phyloP scores from a whole-genome alignment of 176 grass and related monocot genomes.

The Phoenix dactylifera region DNA sequence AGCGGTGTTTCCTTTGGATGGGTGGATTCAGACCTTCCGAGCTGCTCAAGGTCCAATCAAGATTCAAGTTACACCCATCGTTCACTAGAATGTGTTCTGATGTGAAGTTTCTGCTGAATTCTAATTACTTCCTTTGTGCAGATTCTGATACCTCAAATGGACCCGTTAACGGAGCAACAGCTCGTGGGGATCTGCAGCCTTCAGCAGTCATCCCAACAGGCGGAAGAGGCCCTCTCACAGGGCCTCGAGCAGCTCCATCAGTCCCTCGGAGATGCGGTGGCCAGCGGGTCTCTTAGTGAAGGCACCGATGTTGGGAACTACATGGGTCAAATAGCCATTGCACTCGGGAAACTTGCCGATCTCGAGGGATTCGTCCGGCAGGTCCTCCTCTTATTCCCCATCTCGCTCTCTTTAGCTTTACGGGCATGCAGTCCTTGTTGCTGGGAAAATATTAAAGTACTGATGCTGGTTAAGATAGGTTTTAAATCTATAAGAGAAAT shows the following conservation, averaged over 20 bases:
- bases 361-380: conserved; percentile 8
- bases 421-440: too few species aligned
- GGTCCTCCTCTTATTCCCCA: neutral
- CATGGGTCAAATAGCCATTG: neutral
- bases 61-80: too few species aligned
- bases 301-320: neutral
- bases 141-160: conserved; percentile 70
- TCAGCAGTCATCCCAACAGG: conserved; percentile 83
- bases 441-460: too few species aligned
- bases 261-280: conserved; percentile 52
- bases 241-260: conserved; percentile 71
- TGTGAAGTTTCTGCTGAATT: too few species aligned
- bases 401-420: too few species aligned
- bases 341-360: conserved; percentile 2
- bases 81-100: too few species aligned
- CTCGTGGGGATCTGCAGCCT: conserved; percentile 56
- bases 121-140: conserved; percentile 1
- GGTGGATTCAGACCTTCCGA: conserved; percentile 1
- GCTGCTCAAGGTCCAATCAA: neutral
- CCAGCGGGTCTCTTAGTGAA: conserved; percentile 8
- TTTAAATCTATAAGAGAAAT: too few species aligned
- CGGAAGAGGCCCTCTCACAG: conserved; percentile 79
- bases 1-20: conserved; percentile 5
- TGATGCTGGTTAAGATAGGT: too few species aligned
- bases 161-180: conserved; percentile 85